Evolutionary conservation across 1,284 basidiomycete genomes (phyloP), one percentile per base, ranked within the genome.

Genomic region (Phylloboletellus chloephorus): DNA sequence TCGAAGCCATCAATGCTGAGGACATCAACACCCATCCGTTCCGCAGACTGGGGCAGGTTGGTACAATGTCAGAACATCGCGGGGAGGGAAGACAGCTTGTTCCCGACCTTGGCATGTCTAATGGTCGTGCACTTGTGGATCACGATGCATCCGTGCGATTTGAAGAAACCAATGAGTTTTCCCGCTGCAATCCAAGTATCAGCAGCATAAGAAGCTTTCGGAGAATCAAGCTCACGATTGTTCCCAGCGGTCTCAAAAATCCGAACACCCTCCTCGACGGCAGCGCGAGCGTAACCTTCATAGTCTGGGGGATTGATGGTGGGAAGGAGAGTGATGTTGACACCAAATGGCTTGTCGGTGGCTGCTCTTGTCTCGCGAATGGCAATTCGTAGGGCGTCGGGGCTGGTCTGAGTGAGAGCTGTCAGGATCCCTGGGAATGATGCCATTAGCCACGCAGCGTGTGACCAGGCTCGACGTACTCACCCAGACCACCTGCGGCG

Each of bases 191-290:
- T 12, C 7, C 12, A 8, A n/a, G 15, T 7, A 21, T 24, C 5
- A 39, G 16, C 17, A n/a, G n/a, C 13, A 34, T 11, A 29, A n/a
- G 4, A 23, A 15, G 10, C 3, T 2, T 4, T 1, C 1, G 3
- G 3, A 5, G 15, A 20, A 35, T 5, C 10, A 23, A 28, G 62
- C 78, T 49, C 53, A 89, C 87, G 87, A 60, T 84, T 91, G 61
- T 87, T 92, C 8, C 93, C 93, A 2, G 93, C 93, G 0, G 93
- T 97, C 69, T 97, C 94, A 58, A 94, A 92, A 37, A 96, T 82
- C 53, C 67, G 72, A 9, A 95, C 74, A n/a, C 88, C 88, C 58
- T 94, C 93, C 43, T 90, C 88, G 38, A 96, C 76, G 4, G 91
- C 86, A 2, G 76, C 92, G 9, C 77, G 71, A 1, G 86, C 85